phyloP scores from a whole-genome alignment of 345 rosid species.

The Acer yangbiense region DNA sequence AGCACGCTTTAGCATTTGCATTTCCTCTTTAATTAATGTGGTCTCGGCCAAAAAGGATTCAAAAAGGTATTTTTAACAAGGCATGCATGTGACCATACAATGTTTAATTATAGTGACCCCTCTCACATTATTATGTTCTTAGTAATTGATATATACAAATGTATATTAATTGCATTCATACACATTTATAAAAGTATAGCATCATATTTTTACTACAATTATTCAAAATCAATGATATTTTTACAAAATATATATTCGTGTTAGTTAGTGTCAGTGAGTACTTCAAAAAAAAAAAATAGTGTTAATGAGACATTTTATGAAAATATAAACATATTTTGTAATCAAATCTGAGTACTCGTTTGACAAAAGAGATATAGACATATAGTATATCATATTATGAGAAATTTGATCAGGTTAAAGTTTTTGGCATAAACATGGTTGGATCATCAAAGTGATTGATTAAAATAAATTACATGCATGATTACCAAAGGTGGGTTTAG shows the following conservation, averaged over 20 bases:
- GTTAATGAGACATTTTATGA: no score
- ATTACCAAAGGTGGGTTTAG: background rate
- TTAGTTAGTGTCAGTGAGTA: no score
- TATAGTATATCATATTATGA: no score
- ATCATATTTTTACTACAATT: background rate
- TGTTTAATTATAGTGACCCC: constrained; percentile 1
- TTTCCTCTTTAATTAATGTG: background rate
- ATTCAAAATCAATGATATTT: background rate
- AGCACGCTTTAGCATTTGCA: constrained; percentile 41
- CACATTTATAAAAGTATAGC: background rate
- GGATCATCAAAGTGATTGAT: background rate
- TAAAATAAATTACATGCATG: constrained; percentile 1
- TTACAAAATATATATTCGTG: no score
- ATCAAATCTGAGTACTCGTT: no score
- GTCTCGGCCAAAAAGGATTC: background rate
- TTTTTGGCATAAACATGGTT: no score
- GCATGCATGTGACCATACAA: background rate
- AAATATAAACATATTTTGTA: no score
- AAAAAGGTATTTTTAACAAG: background rate
- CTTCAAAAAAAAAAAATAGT: no score
- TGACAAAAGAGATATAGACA: no score
- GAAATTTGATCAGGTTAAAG: no score
- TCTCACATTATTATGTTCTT: constrained; percentile 8
- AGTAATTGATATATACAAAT: background rate
- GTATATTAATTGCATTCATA: no score